Conservation (phyloP, 345 rosid species). For the Nasturtium officinale region DNA sequence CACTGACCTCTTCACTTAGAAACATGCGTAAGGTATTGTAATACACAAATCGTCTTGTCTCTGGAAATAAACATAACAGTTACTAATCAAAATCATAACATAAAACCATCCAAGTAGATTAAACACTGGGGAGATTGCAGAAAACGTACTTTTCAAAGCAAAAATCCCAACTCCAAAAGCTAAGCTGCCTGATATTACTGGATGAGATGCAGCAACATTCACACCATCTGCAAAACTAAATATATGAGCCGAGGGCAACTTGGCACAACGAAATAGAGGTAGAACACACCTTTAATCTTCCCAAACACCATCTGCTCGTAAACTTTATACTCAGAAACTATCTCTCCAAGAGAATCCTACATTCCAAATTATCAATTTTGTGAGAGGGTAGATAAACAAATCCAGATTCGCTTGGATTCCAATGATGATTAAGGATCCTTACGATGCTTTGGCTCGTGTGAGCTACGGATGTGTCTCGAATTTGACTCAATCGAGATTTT, state of each 20-base stretch:
- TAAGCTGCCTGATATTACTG: constrained; percentile 56
- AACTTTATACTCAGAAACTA: constrained; percentile 56
- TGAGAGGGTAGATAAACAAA: constrained; percentile 1
- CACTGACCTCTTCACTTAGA: constrained; percentile 73
- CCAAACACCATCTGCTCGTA: constrained; percentile 62
- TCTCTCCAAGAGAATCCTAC: constrained; percentile 62
- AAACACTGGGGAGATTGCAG: neutral
- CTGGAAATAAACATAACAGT: constrained; percentile 47
- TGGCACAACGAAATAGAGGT: neutral
- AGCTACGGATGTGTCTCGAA: constrained; percentile 63
- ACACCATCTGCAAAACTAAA: constrained; percentile 61
- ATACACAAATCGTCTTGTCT: constrained; percentile 76
- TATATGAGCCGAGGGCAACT: neutral
- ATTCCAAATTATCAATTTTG: constrained; percentile 2
- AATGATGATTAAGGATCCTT: constrained; percentile 17
- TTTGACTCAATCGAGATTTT: constrained; percentile 61
- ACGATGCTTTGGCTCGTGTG: constrained; percentile 66
- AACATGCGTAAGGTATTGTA: constrained; percentile 65
- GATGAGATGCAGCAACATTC: constrained; percentile 64
- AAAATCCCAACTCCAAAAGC: constrained; percentile 63
- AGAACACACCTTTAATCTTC: constrained; percentile 66
- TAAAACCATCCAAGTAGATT: neutral
- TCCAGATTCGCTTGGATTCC: constrained; percentile 26
- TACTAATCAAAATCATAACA: constrained; percentile 8
- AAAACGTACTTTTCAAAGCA: constrained; percentile 56